A percentile compares a stretch with the other conserved stretches of the same genome.
These are phyloP conservation scores for Starmerella sp. DNA, from an alignment of 805 yeast genomes.

Conservation along the genomic window DNA sequence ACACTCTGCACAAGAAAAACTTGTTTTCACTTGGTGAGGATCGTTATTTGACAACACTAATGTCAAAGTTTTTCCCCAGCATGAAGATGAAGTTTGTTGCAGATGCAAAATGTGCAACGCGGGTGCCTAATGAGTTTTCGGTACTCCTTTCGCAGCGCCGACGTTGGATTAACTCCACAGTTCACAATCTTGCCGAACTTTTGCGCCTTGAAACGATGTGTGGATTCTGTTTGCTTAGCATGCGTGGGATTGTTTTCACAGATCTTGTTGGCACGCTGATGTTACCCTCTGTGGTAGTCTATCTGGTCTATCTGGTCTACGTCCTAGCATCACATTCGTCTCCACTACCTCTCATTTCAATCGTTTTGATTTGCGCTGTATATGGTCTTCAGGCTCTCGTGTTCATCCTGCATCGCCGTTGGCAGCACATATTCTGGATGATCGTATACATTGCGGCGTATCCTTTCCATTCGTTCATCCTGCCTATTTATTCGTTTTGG, in stretches of 20 bases:
- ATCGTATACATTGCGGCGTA: constrained; percentile 46
- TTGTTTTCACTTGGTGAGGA: constrained; percentile 53
- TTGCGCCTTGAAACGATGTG: constrained; percentile 46
- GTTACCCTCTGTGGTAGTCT: constrained; percentile 47
- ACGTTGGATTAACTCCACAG: constrained; percentile 60
- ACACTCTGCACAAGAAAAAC: constrained; percentile 50
- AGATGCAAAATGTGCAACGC: constrained; percentile 48
- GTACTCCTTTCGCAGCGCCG: constrained; percentile 93
- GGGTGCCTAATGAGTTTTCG: constrained; percentile 55
- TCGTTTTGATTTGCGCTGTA: constrained; percentile 43
- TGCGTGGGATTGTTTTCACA: constrained; percentile 48
- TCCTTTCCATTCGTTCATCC: constrained; percentile 50
- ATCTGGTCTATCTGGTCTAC: constrained; percentile 42
- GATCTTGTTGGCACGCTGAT: constrained; percentile 50
- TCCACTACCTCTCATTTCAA: constrained; percentile 42
- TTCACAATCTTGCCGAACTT: constrained; percentile 50
- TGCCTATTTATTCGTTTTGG: constrained; percentile 53
- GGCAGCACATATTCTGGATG: constrained; percentile 45
- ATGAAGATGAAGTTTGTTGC: constrained; percentile 45
- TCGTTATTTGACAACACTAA: constrained; percentile 45
- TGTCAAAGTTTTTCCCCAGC: constrained; percentile 47
- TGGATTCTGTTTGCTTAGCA: constrained; percentile 50
- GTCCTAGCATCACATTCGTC: constrained; percentile 41
- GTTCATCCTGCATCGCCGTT: constrained; percentile 36
- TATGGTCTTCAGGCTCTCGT: constrained; percentile 53